These are phyloP conservation scores for Pichia cabralensis DNA, from an alignment of 805 yeast species.

Conservation along the genomic window DNA sequence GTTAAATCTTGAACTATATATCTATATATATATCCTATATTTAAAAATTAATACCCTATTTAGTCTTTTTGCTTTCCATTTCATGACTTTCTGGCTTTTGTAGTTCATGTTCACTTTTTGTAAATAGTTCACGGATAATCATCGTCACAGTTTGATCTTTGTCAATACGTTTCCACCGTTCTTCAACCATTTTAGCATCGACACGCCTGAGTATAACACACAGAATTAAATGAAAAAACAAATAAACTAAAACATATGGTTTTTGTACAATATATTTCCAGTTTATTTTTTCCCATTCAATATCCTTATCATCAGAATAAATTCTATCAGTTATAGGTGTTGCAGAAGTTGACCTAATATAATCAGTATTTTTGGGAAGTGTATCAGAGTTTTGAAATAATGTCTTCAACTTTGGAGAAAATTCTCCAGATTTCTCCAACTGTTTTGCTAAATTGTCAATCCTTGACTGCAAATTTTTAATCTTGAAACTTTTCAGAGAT, in stretches of 20 bases:
- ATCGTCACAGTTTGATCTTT: slow-evolving; percentile 17
- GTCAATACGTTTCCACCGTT: slow-evolving; percentile 23
- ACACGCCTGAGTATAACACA: slow-evolving; percentile 11
- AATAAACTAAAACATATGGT: slow-evolving; percentile 17
- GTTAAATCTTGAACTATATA: no score
- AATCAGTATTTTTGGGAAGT: no score
- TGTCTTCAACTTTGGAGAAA: no score
- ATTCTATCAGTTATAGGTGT: slow-evolving; percentile 1
- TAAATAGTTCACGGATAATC: slow-evolving; percentile 14
- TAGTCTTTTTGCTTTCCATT: no score
- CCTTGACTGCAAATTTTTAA: slow-evolving; percentile 13
- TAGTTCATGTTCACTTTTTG: slow-evolving; percentile 10
- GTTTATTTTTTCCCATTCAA: slow-evolving; percentile 6
- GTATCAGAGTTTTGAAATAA: no score
- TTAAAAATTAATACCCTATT: neutral
- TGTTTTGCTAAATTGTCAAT: slow-evolving; percentile 7
- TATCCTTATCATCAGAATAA: slow-evolving; percentile 5
- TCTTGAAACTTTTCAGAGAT: slow-evolving; percentile 30
- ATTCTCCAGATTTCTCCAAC: no score
- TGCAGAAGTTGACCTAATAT: no score
- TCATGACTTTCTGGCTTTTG: neutral
- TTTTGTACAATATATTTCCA: slow-evolving; percentile 9
- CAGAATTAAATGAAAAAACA: slow-evolving; percentile 14
- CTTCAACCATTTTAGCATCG: slow-evolving; percentile 16
- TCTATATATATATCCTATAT: no score